Evolutionary conservation across 495 filamentous ascomycete species (phyloP), one percentile per base, ranked within the genome.

Genomic region (Immersiella caudata): DNA sequence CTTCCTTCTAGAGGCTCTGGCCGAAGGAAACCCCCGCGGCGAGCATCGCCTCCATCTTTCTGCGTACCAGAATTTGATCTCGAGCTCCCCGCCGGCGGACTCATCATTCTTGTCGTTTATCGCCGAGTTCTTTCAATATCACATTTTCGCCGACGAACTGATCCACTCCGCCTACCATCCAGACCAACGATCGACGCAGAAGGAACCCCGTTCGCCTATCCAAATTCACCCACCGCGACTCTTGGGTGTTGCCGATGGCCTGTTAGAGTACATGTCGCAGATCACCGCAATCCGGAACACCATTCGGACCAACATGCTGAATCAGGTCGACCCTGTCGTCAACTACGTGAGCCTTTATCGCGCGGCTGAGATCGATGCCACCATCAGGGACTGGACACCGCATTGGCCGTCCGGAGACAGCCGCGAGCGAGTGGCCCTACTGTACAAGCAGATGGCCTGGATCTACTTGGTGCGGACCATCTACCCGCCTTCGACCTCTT

Each of bases 401-500:
- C 84, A 84, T 0, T 90, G 92, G 78, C 83, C 88, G 6, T 81
- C 83, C 8, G 88, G 90, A 12, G 89, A 92, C 24, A 84, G 87
- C 22, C 91, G 93, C 50, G 91, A 88, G 74, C 85, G 84, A n/a
- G 87, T 93, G 29, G 90, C 89, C 0, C 86, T 93, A 66, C 85
- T 97, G 6, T 97, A 97, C 76, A 88, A 93, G 54, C 93, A 96
- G 75, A 93, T 91, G 71, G 91, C 93, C 66, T 96, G 92, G 92
- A 87, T 96, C 6, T 97, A 97, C 73, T 83, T 97, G 0, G 91
- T 90, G 74, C 88, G 93, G 29, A 96, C 93, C 1, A 91, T 95
- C 69, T 88, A 90, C 65, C 90, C 91, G n/a, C 83, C 84, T 0
- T 78, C 78, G 12, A 64, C 77, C 0, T 65, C 67, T 6, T 64